These are phyloP conservation scores for Penicillium sp. DNA, from an alignment of 2,329 filamentous ascomycete species.

Conservation along the genomic window DNA sequence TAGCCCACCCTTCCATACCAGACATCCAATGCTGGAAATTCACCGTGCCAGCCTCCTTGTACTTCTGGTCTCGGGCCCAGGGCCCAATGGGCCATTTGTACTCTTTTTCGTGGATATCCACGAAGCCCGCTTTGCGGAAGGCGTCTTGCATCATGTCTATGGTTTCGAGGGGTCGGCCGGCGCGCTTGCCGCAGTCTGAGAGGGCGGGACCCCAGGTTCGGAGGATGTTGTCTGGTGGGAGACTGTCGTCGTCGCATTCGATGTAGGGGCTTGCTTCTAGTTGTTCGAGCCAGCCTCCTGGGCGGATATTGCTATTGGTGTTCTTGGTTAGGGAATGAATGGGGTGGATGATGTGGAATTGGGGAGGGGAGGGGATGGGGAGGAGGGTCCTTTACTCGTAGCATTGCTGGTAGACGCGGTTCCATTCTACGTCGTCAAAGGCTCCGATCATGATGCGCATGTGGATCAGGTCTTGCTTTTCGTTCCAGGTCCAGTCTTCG, in stretches of 20 bases:
- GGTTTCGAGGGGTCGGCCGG: slow-evolving; percentile 23
- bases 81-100: slow-evolving; percentile 31
- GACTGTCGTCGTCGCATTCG: slow-evolving; percentile 18
- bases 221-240: slow-evolving; percentile 16
- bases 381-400: slow-evolving; percentile 11
- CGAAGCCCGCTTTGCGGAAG: slow-evolving; percentile 30
- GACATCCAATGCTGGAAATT: slow-evolving; percentile 26
- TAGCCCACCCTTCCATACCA: slow-evolving; percentile 27
- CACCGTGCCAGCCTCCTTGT: slow-evolving; percentile 43
- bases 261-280: slow-evolving; percentile 19
- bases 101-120: slow-evolving; percentile 29
- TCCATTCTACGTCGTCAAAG: slow-evolving; percentile 18
- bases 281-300: slow-evolving; percentile 24
- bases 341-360: too few relatives aligned
- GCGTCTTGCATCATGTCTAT: slow-evolving; percentile 23
- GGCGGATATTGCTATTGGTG: slow-evolving; percentile 19
- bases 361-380: not conserved
- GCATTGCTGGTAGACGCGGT: slow-evolving; percentile 18
- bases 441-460: slow-evolving; percentile 21
- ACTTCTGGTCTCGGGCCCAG: slow-evolving; percentile 29
- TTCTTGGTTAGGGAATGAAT: not conserved
- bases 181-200: slow-evolving; percentile 19
- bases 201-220: slow-evolving; percentile 17
- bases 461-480: slow-evolving; percentile 28
- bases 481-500: slow-evolving; percentile 23